These are phyloP conservation scores for Diaporthe sp. DNA, from an alignment of 2,329 filamentous ascomycete species.

Conservation along the genomic window DNA sequence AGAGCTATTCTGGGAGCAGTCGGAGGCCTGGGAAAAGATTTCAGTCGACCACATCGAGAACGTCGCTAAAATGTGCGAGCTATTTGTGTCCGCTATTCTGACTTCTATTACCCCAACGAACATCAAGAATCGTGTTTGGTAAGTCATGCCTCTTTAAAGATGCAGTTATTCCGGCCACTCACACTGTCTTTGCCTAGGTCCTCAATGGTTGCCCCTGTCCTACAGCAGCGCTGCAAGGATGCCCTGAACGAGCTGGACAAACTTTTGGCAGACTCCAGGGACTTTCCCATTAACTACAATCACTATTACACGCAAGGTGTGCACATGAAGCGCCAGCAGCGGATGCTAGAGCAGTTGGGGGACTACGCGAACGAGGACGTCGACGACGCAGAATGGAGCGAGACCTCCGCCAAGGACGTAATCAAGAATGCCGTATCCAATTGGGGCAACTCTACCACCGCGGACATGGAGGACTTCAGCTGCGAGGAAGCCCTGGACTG, in stretches of 20 bases:
- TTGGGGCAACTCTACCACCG: neutral
- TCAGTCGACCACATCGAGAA: no score
- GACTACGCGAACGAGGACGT: no score
- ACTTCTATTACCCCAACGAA: no score
- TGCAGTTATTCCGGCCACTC: no score
- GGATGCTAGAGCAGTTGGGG: neutral
- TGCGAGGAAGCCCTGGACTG: constrained; percentile 27
- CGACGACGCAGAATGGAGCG: no score
- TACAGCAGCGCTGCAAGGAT: no score
- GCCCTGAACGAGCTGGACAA: neutral
- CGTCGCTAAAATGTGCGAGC: no score
- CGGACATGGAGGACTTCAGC: constrained; percentile 33
- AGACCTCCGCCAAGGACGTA: neutral
- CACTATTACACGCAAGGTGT: constrained; percentile 28
- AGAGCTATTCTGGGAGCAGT: constrained; percentile 38
- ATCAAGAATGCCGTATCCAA: neutral
- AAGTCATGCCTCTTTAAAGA: no score
- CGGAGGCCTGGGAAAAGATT: constrained; percentile 28
- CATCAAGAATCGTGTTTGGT: neutral
- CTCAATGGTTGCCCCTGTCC: no score
- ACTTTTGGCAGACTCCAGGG: neutral
- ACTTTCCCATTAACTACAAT: constrained; percentile 31
- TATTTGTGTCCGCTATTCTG: no score
- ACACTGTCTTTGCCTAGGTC: no score
- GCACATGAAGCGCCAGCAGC: neutral